Evolutionary conservation across 305 asterid genomes (phyloP).

Genomic region (Rubia tinctorum): DNA sequence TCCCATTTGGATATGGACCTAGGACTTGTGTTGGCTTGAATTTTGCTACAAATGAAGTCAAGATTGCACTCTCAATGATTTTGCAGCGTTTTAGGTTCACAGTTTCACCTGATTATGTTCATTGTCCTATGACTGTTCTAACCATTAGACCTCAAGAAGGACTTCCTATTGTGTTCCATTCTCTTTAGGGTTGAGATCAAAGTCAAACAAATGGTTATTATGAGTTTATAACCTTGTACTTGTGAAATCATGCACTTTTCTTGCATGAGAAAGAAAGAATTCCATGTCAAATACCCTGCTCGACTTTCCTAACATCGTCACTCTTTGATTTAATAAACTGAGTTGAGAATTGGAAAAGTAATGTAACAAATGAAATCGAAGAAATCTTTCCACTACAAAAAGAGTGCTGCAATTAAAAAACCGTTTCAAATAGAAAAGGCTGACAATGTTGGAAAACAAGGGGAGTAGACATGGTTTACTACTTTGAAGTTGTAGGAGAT

Average conservation of each 20-base stretch:
- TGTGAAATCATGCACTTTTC: neutral
- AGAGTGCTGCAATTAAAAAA: too few species aligned
- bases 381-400: too few species aligned
- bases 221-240: neutral
- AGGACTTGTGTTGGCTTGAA: constrained; percentile 50
- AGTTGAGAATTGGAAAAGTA: too few species aligned
- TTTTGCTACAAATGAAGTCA: constrained; percentile 47
- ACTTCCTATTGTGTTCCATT: constrained; percentile 39
- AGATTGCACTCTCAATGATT: constrained; percentile 53
- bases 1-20: constrained; percentile 55
- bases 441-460: too few species aligned
- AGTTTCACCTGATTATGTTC: constrained; percentile 41
- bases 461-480: too few species aligned
- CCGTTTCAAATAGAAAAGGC: too few species aligned
- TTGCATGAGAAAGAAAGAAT: neutral
- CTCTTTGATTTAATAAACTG: too few species aligned
- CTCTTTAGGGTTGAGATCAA: constrained; percentile 13
- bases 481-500: too few species aligned
- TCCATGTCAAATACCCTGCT: neutral
- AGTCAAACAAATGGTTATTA: too few species aligned
- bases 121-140: constrained; percentile 37
- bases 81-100: constrained; percentile 47
- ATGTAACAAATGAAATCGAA: too few species aligned
- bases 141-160: constrained; percentile 46
- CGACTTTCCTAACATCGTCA: too few species aligned